A percentile compares a stretch with the other conserved stretches of the same genome.
Conservation (phyloP, 495 filamentous ascomycete species). For the Xylaria intraflava region DNA sequence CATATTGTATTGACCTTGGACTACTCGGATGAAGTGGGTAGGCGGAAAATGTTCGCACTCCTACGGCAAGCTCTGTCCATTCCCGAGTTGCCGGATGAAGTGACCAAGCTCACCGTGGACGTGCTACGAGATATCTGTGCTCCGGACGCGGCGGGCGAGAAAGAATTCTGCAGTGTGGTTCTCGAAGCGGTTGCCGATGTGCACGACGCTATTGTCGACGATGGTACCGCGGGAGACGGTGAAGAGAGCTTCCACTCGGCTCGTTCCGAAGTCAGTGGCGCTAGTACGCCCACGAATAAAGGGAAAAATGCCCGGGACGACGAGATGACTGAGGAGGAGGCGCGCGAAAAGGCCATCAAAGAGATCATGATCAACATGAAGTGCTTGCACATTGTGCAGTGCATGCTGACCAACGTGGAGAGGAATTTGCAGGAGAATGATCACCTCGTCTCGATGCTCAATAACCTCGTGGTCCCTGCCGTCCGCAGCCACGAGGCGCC, state of each 20-base stretch:
- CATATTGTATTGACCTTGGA: constrained; percentile 88
- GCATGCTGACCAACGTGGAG: constrained; percentile 88
- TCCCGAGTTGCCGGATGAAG: constrained; percentile 83
- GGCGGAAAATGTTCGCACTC: constrained; percentile 89
- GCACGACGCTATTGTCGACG: constrained; percentile 77
- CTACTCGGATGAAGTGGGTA: constrained; percentile 90
- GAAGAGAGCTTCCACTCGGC: constrained; percentile 92
- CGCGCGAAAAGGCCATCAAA: constrained; percentile 70
- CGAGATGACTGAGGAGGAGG: constrained; percentile 62
- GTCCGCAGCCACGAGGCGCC: constrained; percentile 89
- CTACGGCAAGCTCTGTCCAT: constrained; percentile 78
- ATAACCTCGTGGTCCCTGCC: constrained; percentile 92
- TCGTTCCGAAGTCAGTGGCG: constrained; percentile 69
- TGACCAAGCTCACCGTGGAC: constrained; percentile 80
- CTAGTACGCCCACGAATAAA: constrained; percentile 47
- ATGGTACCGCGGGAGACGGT: constrained; percentile 47
- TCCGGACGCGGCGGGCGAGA: constrained; percentile 68
- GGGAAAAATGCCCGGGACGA: constrained; percentile 39
- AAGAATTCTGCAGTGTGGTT: constrained; percentile 88
- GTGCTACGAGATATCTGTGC: constrained; percentile 77
- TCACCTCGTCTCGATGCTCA: constrained; percentile 86
- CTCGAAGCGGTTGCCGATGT: constrained; percentile 93
- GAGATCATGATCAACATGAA: constrained; percentile 98
- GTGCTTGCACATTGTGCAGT: constrained; percentile 93
- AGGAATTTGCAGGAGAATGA: constrained; percentile 79